Evolutionary conservation across 1,139 yeast species (phyloP).

Genomic region (Insectozyma bohioensis): DNA sequence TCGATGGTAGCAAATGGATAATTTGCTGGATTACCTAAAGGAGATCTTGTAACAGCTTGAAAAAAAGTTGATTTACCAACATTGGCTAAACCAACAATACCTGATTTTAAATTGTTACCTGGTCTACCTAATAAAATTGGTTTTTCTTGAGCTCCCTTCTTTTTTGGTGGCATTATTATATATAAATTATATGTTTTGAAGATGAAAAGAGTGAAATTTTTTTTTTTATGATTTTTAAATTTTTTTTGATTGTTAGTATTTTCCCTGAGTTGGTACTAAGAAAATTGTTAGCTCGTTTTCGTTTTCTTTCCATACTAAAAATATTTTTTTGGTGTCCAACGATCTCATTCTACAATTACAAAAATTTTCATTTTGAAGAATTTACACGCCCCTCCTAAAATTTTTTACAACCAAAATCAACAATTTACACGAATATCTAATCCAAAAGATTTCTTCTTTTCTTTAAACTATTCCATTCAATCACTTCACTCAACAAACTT

Average conservation of each 20-base stretch:
- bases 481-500: too few relatives aligned
- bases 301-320: too few relatives aligned
- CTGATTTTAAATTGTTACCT: conserved; percentile 93
- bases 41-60: conserved; percentile 86
- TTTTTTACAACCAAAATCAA: conserved; percentile 7
- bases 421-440: conserved; percentile 2
- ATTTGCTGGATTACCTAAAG: conserved; percentile 97
- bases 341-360: too few relatives aligned
- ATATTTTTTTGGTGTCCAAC: too few relatives aligned
- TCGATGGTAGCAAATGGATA: conserved; percentile 98
- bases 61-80: conserved; percentile 94
- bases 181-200: conserved; percentile 2
- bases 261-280: too few relatives aligned
- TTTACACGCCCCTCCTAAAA: too few relatives aligned
- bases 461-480: too few relatives aligned
- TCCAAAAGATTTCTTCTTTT: too few relatives aligned
- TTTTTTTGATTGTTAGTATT: too few relatives aligned
- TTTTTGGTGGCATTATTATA: conserved; percentile 84
- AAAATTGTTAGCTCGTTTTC: too few relatives aligned
- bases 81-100: conserved; percentile 96
- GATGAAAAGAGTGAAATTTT: conserved; percentile 4
- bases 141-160: conserved; percentile 79
- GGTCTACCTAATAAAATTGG: conserved; percentile 96
- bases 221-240: too few relatives aligned
- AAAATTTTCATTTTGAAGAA: too few relatives aligned